Evolutionary conservation across 768 basidiomycete genomes (phyloP), one percentile per base, ranked within the genome.

Genomic region (Trametes coccinea): DNA sequence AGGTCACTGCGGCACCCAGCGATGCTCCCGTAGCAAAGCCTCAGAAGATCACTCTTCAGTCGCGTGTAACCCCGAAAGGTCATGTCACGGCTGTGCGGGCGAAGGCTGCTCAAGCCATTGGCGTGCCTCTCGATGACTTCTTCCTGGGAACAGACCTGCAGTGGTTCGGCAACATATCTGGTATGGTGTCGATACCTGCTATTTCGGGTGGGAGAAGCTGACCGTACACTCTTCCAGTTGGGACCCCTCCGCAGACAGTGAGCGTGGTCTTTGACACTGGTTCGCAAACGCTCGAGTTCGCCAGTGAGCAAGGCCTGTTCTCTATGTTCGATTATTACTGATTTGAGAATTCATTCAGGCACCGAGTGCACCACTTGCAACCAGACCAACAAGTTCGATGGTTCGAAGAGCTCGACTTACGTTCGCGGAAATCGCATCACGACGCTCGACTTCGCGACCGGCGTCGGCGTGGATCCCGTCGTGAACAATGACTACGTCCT

Each of bases 191-290:
- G 22, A 22, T 22, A 22, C 22, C 22, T 22, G 22, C 34, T 37
- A 11, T 6, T 37, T 37, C 11, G 34, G 6, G 34, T 37, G 34
- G 34, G 34, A 37, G 34, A 37, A 37, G 34, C n/a, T 45, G 58
- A 44, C 22, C 43, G n/a, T 27, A 16, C 45, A 57, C 22, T 40
- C 59, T 4, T 17, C 40, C 68, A 79, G 80, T 84, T 45, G 83
- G 84, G 29, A 84, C 83, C 2, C 84, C 83, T 9, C 81, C 83
- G 2, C 84, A 85, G 64, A 62, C 56, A 1, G 67, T 75, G 56
- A 71, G 45, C 59, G 83, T 85, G 50, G 81, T 85, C 11, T 85
- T 85, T 71, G 84, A 85, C 65, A 85, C 84, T 10, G 84, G 83
- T 49, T 82, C 80, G 60, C 69, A 70, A 7, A 75, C 75, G 10